Base-by-base conservation (phyloP, 2,329 filamentous ascomycete genomes). In the Pseudogymnoascus sp. region DNA sequence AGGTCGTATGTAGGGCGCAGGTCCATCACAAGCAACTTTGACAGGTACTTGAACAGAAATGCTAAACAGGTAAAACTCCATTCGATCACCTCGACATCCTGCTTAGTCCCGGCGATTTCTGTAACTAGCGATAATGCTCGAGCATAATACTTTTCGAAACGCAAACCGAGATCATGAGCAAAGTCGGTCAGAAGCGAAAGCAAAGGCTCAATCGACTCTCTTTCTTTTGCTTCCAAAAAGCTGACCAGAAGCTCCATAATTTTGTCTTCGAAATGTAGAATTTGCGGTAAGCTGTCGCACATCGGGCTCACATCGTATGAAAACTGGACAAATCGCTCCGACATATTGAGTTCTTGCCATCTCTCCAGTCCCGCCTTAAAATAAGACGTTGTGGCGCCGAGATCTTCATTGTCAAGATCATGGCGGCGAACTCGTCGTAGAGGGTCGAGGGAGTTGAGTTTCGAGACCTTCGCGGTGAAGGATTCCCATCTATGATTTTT, bases 1-100 rank as follows among this genome's bases (percentile, higher is more conserved):
- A 94, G 84, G 70, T 91, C 84, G 72, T 91, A 92, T 1, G 95
- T 87, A 55, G 93, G 91, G 65, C 90, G 82, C 65, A 99, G 77
- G 71, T 99, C 90, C 3, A 91, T 88, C 0, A 94, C 89, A 21
- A 99, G 77, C 0, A 97, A 82, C 66, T 91, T 87, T 2, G 92
- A 95, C 4, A 99, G 83, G 71, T 97, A 97, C 73, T 99, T 99
- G 83, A 99, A 97, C 41, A 97, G 80, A 80, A 95, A 99, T 51
- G 94, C 92, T 62, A 99, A 80, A 68, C 91, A 92, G 10, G 88
- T 91, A 76, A 99, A 99, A 59, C 91, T 93, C 92, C 93, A 97
- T 77, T 99, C 94, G 59, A 97, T 90, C n/a, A 95, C 92, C 66
- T 92, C 90, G 27, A 90, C 87, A 70, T 90, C 88, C 62, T 89